Conservation (phyloP, 805 yeast species). For the Metschnikowia noctiluminum region DNA sequence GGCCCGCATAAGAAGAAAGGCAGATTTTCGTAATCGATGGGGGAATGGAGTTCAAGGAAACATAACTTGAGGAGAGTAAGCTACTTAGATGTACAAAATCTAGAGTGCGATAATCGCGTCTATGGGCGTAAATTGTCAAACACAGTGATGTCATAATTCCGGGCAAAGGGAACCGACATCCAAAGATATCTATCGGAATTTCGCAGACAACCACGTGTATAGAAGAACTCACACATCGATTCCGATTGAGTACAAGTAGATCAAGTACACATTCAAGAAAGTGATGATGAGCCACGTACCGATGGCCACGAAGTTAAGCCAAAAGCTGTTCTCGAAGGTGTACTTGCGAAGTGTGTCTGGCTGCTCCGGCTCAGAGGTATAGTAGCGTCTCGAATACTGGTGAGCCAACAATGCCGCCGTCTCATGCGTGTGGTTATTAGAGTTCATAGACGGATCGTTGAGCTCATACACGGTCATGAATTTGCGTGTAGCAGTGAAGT, state of each 20-base stretch:
- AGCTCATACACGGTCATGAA: slow-evolving; percentile 38
- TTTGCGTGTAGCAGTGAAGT: slow-evolving; percentile 39
- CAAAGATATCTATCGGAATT: no score
- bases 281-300: slow-evolving; percentile 40
- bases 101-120: no score
- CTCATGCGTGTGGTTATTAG: slow-evolving; percentile 1
- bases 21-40: slow-evolving; percentile 2
- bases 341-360: slow-evolving; percentile 18
- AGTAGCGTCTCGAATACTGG: slow-evolving; percentile 6
- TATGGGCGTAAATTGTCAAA: no score
- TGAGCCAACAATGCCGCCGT: slow-evolving; percentile 9
- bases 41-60: not conserved
- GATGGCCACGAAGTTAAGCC: slow-evolving; percentile 31
- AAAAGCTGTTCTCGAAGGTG: slow-evolving; percentile 39
- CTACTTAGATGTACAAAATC: not conserved
- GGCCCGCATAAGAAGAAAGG: slow-evolving; percentile 38
- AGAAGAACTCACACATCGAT: slow-evolving; percentile 28
- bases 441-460: slow-evolving; percentile 4
- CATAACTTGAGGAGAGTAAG: not conserved
- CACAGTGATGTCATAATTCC: no score
- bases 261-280: slow-evolving; percentile 38
- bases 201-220: not conserved
- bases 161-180: no score
- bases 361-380: slow-evolving; percentile 5
- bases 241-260: slow-evolving; percentile 40